A percentile compares a stretch with the other conserved stretches of the same genome.
Conservation (phyloP, 306 rosid species). For the Cucurbita pepo region DNA sequence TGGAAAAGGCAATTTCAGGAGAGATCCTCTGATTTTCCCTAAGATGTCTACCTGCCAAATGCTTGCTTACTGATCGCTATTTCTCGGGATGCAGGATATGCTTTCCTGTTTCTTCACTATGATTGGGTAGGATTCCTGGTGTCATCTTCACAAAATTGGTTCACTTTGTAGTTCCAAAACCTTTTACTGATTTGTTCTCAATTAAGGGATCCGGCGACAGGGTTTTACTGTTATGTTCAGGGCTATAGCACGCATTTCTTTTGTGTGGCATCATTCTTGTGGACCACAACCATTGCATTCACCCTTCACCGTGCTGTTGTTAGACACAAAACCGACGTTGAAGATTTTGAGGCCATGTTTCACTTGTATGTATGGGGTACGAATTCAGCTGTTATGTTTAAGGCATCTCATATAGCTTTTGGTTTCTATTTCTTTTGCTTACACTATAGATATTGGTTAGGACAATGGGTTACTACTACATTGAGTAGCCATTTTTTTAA, state of each 20-base stretch:
- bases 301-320: constrained; percentile 97
- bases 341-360: constrained; percentile 90
- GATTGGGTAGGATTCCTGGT: constrained; percentile 50
- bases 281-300: constrained; percentile 96
- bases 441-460: not conserved
- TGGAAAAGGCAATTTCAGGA: not conserved
- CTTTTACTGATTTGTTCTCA: not conserved
- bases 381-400: constrained; percentile 7
- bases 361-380: constrained; percentile 99
- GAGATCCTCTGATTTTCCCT: not conserved
- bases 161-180: not conserved
- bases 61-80: constrained; percentile 17
- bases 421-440: not conserved
- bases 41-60: not conserved
- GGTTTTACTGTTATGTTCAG: constrained; percentile 77
- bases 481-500: not conserved
- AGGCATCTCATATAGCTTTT: not conserved
- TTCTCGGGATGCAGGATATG: constrained; percentile 64
- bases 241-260: constrained; percentile 91
- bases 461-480: not conserved
- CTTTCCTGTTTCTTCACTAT: constrained; percentile 96
- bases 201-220: constrained; percentile 83
- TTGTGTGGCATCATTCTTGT: constrained; percentile 91
- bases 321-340: constrained; percentile 87
- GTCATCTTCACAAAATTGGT: not conserved